Evolutionary conservation across 768 basidiomycete species (phyloP), one percentile per base, ranked within the genome.

Genomic region (Psilocybe cubensis): DNA sequence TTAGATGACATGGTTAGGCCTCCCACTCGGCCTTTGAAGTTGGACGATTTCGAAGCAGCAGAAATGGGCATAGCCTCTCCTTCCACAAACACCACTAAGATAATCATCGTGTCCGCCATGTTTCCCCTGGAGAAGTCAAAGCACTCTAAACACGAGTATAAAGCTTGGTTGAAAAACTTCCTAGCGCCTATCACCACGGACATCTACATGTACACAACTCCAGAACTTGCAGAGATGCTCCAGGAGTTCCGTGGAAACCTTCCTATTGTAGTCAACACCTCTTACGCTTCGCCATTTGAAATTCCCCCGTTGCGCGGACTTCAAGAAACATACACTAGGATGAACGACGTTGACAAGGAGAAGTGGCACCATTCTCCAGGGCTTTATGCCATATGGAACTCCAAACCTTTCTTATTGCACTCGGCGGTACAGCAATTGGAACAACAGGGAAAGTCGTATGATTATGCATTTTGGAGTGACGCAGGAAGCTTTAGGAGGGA

Each of bases 391-490:
- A 70, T 82, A 1, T 79, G 81, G 81, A 80, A 81, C 54, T 73
- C 76, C 1, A 85, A 84, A 62, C 75, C 83, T 11, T 84, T 75
- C 66, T 76, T 82, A 50, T 70, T 86, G 23, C 68, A 76, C 25
- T 71, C 78, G 27, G 83, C 76, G 3, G 59, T 80, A 3, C 58
- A 62, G 25, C 70, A 69, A 2, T 51, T 69, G 42, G 51, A 42
- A 40, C 46, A 27, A 38, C 60, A 9, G 70, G 71, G 2, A 63
- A 66, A 59, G 54, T 55, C n/a, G 4, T 83, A 82, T 60, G 77
- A 81, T 10, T 86, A 81, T 66, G 81, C 76, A 1, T 85, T 85
- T 60, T 86, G 83, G 83, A 76, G 69, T 20, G 83, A 85, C 59
- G 80, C 82, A 5, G 81, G 78, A 11, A 79, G 80, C 57, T 83